Evolutionary conservation across 2,329 filamentous ascomycete genomes (phyloP), one percentile per base, ranked within the genome.

Genomic region (Aspergillus ruber): DNA sequence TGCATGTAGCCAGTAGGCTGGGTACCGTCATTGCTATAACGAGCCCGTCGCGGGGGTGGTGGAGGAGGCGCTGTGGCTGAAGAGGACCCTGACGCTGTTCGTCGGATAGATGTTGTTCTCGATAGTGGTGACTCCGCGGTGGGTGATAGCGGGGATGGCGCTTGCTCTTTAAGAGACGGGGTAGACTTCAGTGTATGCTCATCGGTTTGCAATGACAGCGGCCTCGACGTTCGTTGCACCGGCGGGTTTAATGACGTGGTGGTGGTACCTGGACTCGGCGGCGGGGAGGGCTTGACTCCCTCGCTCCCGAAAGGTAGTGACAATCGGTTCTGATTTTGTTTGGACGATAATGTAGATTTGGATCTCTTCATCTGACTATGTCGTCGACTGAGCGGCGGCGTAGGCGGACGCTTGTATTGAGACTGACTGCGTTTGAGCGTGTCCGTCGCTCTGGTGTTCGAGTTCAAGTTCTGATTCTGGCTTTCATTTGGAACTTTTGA

Each of bases 331-430:
- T 29, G 57, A 54, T 32, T 64, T 63, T 29, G 64, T 59, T 51
- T 63, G 64, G 25, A 4, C 43, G 64, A 61, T 42, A 64, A 47
- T 6, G 59, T 60, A 12, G 65, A 63, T 49, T 69, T 67, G 32
- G 62, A 64, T 25, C 67, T 56, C 47, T 62, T 63, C 58, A 68
- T 64, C 48, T 74, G 73, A 48, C 73, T 75, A 46, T 74, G 74
- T 43, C 75, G 70, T 46, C 76, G 62, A 48, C 74, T 66, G 20
- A 75, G 52, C 17, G 77, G 76, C 18, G 75, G 74, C 8, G 74
- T 71, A 8, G 75, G 73, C 3, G 74, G 70, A 20, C 68, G 70
- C 51, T 70, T 73, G 15, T 66, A 56, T 36, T 67, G 64, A 9
- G 63, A 65, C 23, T 59, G 55, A 36, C 59, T 66, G 46, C 65